These are phyloP conservation scores for Fraxinus excelsior DNA, from an alignment of 257 asterid genomes.

Conservation along the genomic window DNA sequence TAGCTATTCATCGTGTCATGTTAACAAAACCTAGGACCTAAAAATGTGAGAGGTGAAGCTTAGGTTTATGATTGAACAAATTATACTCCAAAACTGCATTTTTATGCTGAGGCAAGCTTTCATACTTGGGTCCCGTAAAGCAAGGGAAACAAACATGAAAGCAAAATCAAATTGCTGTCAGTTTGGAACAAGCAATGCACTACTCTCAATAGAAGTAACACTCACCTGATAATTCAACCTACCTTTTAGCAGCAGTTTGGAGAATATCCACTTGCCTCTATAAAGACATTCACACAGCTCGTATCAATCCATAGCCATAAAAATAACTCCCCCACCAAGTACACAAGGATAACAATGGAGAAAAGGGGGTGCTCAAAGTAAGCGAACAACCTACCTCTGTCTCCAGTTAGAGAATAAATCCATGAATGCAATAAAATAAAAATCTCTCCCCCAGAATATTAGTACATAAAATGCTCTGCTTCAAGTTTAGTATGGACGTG, in stretches of 20 bases:
- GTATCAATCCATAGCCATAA: slow-evolving; percentile 62
- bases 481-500: slow-evolving; percentile 81
- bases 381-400: slow-evolving; percentile 81
- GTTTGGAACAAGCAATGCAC: slow-evolving; percentile 13
- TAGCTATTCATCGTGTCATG: not conserved
- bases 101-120: not conserved
- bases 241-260: slow-evolving; percentile 85
- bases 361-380: slow-evolving; percentile 22
- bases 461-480: slow-evolving; percentile 61
- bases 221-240: slow-evolving; percentile 97
- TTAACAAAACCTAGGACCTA: not conserved
- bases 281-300: slow-evolving; percentile 80
- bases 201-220: slow-evolving; percentile 49
- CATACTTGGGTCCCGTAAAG: not conserved
- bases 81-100: not conserved
- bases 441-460: slow-evolving; percentile 67
- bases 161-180: slow-evolving; percentile 14
- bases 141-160: slow-evolving; percentile 4
- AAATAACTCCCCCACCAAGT: slow-evolving; percentile 43
- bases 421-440: slow-evolving; percentile 63
- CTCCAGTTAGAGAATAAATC: slow-evolving; percentile 74
- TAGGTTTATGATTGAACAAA: not conserved
- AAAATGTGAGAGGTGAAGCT: not conserved
- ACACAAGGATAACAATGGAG: slow-evolving; percentile 50
- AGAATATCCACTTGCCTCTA: slow-evolving; percentile 89